Conservation (phyloP, 1,284 basidiomycete genomes). For the Kalmanozyma brasiliensis region DNA sequence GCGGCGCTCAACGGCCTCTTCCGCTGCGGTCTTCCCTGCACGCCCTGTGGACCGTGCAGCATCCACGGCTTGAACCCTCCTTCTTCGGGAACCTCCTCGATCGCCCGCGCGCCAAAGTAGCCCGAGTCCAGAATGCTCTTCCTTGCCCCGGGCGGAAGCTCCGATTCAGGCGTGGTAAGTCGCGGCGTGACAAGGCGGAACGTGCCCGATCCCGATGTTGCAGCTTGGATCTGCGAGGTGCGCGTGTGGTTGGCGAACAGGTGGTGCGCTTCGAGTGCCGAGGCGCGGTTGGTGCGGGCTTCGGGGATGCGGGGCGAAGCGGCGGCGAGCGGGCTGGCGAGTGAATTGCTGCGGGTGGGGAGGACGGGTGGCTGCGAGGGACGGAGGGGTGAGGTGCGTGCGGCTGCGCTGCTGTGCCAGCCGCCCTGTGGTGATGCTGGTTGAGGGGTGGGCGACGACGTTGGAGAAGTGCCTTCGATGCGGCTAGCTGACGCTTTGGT, state of each 20-base stretch:
- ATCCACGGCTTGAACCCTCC: conserved; percentile 41
- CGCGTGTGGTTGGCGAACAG: conserved; percentile 32
- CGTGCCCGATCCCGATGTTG: conserved; percentile 57
- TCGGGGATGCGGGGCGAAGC: conserved; percentile 25
- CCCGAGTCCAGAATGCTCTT: conserved; percentile 41
- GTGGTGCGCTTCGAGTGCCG: conserved; percentile 41
- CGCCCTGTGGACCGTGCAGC: too few species aligned
- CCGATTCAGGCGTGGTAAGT: conserved; percentile 54
- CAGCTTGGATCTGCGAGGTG: conserved; percentile 56
- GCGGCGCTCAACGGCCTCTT: conserved; percentile 53
- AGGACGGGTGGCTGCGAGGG: conserved; percentile 17
- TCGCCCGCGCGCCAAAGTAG: conserved; percentile 47
- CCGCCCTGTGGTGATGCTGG: conserved; percentile 3
- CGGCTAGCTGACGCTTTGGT: conserved; percentile 13
- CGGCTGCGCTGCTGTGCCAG: conserved; percentile 21
- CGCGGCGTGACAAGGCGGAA: conserved; percentile 57
- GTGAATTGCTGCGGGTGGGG: conserved; percentile 31
- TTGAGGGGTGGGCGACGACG: not conserved
- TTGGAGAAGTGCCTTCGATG: conserved; percentile 4
- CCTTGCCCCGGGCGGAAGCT: conserved; percentile 25
- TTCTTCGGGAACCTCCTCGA: conserved; percentile 23
- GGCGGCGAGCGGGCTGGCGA: conserved; percentile 22
- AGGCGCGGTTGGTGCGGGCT: conserved; percentile 27
- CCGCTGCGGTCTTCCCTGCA: conserved; percentile 24
- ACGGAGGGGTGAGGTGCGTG: conserved; percentile 26